Evolutionary conservation across 495 filamentous ascomycete species (phyloP).

Genomic region (Elaphomyces granulatus): DNA sequence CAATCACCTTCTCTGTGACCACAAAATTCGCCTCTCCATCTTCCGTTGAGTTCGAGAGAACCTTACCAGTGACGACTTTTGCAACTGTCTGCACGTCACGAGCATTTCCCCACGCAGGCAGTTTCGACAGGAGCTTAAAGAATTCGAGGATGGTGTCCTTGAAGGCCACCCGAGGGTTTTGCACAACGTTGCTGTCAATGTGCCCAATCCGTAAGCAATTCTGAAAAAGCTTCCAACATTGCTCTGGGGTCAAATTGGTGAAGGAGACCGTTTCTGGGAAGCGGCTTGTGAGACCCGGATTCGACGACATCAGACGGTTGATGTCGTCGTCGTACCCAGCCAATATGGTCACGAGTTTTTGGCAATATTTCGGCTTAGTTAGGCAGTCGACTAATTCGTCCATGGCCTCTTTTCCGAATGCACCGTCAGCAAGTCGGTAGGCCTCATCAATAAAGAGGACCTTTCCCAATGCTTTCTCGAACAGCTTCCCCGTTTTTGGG

Average conservation of each 20-base stretch:
- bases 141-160: conserved; percentile 12
- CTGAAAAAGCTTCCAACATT: too few relatives aligned
- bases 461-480: conserved; percentile 38
- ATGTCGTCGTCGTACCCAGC: conserved; percentile 63
- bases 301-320: conserved; percentile 46
- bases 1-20: conserved; percentile 18
- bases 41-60: conserved; percentile 17
- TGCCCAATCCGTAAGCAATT: conserved; percentile 9
- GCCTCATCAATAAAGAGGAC: conserved; percentile 51
- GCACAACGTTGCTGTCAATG: conserved; percentile 25
- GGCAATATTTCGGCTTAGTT: conserved; percentile 45
- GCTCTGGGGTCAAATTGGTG: conserved; percentile 18
- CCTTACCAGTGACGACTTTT: conserved; percentile 35
- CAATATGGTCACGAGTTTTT: conserved; percentile 57
- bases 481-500: conserved; percentile 25
- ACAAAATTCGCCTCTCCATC: too few relatives aligned
- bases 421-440: conserved; percentile 38
- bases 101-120: conserved; percentile 52
- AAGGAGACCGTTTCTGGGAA: conserved; percentile 39
- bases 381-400: conserved; percentile 58
- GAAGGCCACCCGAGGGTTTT: conserved; percentile 10
- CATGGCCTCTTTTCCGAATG: conserved; percentile 56
- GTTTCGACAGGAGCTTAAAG: conserved; percentile 29
- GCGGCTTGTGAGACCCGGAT: conserved; percentile 37
- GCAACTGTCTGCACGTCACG: conserved; percentile 46